Conservation (phyloP, 257 asterid genomes). For the Gynochthodes officinalis region DNA sequence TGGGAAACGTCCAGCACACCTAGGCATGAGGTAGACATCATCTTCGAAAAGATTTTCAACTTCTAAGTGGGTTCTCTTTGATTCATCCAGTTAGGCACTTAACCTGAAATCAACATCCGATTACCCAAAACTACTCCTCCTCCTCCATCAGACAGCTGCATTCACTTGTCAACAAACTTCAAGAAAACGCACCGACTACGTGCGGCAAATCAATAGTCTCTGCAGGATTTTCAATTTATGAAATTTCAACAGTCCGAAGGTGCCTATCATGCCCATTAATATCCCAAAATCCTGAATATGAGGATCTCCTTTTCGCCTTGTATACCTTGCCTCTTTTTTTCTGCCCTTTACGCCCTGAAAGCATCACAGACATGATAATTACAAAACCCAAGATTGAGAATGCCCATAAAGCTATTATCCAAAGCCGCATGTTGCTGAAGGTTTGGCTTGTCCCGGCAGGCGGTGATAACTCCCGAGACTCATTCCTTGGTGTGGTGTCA, state of each 20-base stretch:
- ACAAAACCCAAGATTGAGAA: constrained; percentile 50
- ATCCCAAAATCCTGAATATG: constrained; percentile 46
- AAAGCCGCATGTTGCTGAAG: constrained; percentile 60
- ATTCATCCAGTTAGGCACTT: not conserved
- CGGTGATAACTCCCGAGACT: constrained; percentile 36
- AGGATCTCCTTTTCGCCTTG: constrained; percentile 51
- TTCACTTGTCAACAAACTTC: not conserved
- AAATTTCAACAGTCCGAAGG: constrained; percentile 37
- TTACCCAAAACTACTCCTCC: not conserved
- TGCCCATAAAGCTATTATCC: constrained; percentile 71
- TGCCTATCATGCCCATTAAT: constrained; percentile 32
- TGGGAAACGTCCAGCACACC: not conserved
- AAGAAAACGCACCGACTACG: not conserved
- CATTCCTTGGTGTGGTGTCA: constrained; percentile 26
- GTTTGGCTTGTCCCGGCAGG: constrained; percentile 46
- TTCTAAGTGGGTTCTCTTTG: not conserved
- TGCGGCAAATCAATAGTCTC: not conserved
- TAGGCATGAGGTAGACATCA: not conserved
- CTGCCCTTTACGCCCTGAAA: constrained; percentile 50
- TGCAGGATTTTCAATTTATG: constrained; percentile 7
- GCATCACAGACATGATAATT: constrained; percentile 50
- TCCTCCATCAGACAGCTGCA: not conserved
- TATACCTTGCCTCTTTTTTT: constrained; percentile 49
- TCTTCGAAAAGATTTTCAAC: constrained; percentile 3
- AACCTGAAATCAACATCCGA: constrained; percentile 3